Evolutionary conservation across 2,329 filamentous ascomycete species (phyloP).

Genomic region (Knoxdaviesia proteae): DNA sequence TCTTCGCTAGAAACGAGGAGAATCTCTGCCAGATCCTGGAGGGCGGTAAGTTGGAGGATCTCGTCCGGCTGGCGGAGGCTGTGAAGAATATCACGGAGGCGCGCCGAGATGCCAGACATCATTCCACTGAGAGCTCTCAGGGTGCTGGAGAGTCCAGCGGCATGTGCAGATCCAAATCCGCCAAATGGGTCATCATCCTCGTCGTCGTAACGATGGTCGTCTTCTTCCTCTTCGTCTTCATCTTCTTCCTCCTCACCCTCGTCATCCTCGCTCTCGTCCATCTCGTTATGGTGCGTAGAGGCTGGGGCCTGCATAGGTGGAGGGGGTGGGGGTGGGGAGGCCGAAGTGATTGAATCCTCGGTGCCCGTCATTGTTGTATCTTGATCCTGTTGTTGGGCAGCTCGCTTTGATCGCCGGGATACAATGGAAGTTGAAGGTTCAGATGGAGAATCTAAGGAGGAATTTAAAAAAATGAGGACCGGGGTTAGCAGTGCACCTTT

Average conservation of each 20-base stretch:
- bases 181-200: slow-evolving; percentile 45
- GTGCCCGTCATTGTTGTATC: slow-evolving; percentile 54
- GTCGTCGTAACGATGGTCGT: slow-evolving; percentile 20
- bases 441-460: no score
- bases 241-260: slow-evolving; percentile 1
- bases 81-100: slow-evolving; percentile 56
- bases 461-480: no score
- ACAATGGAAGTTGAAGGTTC: slow-evolving; percentile 14
- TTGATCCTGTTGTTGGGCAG: slow-evolving; percentile 28
- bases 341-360: slow-evolving; percentile 28
- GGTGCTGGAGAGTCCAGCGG: slow-evolving; percentile 49
- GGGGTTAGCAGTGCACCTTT: no score
- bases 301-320: slow-evolving; percentile 15
- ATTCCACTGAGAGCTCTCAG: slow-evolving; percentile 76
- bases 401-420: slow-evolving; percentile 30
- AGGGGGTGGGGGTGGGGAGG: slow-evolving; percentile 19
- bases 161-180: slow-evolving; percentile 30
- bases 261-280: slow-evolving; percentile 12
- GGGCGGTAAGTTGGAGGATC: slow-evolving; percentile 72
- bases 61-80: slow-evolving; percentile 71
- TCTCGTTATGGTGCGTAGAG: slow-evolving; percentile 4
- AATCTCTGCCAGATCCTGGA: slow-evolving; percentile 85
- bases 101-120: slow-evolving; percentile 65
- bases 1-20: slow-evolving; percentile 91
- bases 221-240: neutral